phyloP scores from a whole-genome alignment of 805 yeast species.

The Candida railenensis region DNA sequence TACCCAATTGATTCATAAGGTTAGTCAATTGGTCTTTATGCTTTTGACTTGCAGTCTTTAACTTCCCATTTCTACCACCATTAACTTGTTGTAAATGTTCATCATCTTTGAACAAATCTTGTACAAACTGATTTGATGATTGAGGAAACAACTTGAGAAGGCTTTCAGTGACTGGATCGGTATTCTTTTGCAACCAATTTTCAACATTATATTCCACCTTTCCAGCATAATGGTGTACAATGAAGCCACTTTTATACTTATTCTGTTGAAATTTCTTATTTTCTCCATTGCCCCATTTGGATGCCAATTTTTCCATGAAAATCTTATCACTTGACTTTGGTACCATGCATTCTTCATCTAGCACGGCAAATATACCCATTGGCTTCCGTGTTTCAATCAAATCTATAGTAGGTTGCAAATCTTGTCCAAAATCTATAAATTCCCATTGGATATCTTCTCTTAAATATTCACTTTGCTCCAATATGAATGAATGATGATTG shows the following conservation, averaged over 20 bases:
- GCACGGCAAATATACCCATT: constrained; percentile 78
- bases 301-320: constrained; percentile 75
- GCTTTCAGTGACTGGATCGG: constrained; percentile 85
- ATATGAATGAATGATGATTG: constrained; percentile 60
- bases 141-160: constrained; percentile 57
- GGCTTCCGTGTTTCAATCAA: constrained; percentile 75
- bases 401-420: constrained; percentile 91
- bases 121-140: constrained; percentile 59
- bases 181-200: constrained; percentile 92
- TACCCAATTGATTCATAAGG: constrained; percentile 67
- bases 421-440: constrained; percentile 91
- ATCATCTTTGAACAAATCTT: constrained; percentile 49
- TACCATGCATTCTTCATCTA: constrained; percentile 94
- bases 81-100: constrained; percentile 18
- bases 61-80: constrained; percentile 27
- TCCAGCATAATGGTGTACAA: constrained; percentile 92
- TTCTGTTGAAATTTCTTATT: constrained; percentile 64
- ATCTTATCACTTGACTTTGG: constrained; percentile 85
- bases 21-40: constrained; percentile 81
- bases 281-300: constrained; percentile 55
- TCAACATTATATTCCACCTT: constrained; percentile 90
- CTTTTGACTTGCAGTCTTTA: constrained; percentile 75
- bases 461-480: constrained; percentile 60
- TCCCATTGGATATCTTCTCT: constrained; percentile 63
- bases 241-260: constrained; percentile 72